A percentile compares a stretch with the other conserved stretches of the same genome.
phyloP scores from a whole-genome alignment of 805 yeast genomes.

The Lipomyces spencermartinsiae region DNA sequence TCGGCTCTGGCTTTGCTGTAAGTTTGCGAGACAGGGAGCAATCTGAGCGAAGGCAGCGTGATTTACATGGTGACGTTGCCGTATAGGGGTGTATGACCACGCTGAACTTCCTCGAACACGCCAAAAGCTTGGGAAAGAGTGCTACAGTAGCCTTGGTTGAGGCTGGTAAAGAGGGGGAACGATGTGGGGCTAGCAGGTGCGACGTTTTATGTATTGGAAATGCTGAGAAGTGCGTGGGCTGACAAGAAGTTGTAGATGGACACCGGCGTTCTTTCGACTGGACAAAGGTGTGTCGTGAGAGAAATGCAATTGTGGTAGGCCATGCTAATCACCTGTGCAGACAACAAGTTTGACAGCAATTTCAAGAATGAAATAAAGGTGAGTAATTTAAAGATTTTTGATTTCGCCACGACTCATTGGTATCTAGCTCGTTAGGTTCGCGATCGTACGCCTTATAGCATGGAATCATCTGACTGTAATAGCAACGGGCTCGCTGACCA shows the following conservation, averaged over 20 bases:
- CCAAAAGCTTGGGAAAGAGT: not conserved
- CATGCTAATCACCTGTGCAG: not conserved
- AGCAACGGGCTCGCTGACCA: slow-evolving; percentile 7
- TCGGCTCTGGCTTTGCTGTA: slow-evolving; percentile 13
- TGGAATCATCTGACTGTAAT: not conserved
- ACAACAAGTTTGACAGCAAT: slow-evolving; percentile 6
- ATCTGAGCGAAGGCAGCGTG: too few relatives aligned
- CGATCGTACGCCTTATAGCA: too few relatives aligned
- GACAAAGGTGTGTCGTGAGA: slow-evolving; percentile 6
- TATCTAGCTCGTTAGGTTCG: slow-evolving; percentile 9
- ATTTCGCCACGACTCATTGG: not conserved
- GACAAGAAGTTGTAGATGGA: slow-evolving; percentile 10
- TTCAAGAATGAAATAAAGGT: slow-evolving; percentile 9
- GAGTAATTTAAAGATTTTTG: not conserved
- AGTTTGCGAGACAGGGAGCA: too few relatives aligned
- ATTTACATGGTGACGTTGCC: too few relatives aligned
- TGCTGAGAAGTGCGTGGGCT: not conserved
- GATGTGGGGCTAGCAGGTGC: slow-evolving; percentile 8
- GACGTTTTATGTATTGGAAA: not conserved
- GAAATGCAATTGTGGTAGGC: not conserved
- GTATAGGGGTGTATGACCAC: slow-evolving; percentile 12
- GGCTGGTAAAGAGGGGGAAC: slow-evolving; percentile 10
- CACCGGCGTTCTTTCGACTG: slow-evolving; percentile 10
- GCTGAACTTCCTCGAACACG: slow-evolving; percentile 1
- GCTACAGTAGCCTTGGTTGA: slow-evolving; percentile 6